Evolutionary conservation across 2,329 filamentous ascomycete genomes (phyloP), one percentile per base, ranked within the genome.

Genomic region (Apiospora sp.): DNA sequence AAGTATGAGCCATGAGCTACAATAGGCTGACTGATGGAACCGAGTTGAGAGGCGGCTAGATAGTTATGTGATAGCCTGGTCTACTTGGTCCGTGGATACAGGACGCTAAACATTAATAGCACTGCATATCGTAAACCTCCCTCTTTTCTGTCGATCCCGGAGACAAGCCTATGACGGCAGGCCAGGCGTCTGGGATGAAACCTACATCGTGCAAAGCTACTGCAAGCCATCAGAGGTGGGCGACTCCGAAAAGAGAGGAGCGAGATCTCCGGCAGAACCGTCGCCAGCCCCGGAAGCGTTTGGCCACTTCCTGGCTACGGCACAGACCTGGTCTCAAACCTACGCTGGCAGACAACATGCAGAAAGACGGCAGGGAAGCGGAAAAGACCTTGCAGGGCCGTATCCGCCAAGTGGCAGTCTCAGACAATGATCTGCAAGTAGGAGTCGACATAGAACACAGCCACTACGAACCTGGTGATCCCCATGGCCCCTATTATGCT

Each of bases 311-410:
- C 49, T 51, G n/a, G 49, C 49, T 51, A 51, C n/a, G 49, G 49
- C 22, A 51, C 22, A 27, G 49, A 51, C 49, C 49, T 51, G n/a
- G 49, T 51, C 49, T 51, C 49, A 51, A 51, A 51, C 49, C 49
- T 51, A 51, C 46, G 49, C 49, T 27, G 8, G n/a, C 49, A 51
- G 49, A 51, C 49, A 51, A n/a, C 49, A 51, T 51, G n/a, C 49
- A 51, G 49, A 51, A 51, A 51, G 49, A 51, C 49, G 49, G 49
- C 49, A 54, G 49, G 49, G 49, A 54, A 27, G 49, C 49, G n/a
- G 49, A 54, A 54, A 54, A 54, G 49, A 30, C 24, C 49, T 54
- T 27, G 49, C 49, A 30, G 49, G n/a, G n/a, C 49, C 49, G 49
- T 27, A 2, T 54, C 49, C 49, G 49, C 49, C 10, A 54, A 54